A percentile compares a stretch with the other conserved stretches of the same genome.
Evolutionary conservation across 2,329 filamentous ascomycete species (phyloP).

Genomic region (Fusarium azukiicola): DNA sequence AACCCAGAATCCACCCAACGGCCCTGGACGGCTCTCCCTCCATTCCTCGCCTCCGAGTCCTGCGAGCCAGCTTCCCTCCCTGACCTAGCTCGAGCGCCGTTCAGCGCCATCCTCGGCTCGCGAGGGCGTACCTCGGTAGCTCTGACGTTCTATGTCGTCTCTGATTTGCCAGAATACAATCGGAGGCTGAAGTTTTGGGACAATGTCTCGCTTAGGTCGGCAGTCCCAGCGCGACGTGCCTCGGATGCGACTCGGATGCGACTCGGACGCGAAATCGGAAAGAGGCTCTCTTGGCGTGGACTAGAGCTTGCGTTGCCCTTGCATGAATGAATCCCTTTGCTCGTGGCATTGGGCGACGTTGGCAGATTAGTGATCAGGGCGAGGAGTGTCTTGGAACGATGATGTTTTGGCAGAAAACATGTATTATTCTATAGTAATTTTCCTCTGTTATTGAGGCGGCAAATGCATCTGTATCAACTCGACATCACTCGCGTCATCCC

Average conservation of each 20-base stretch:
- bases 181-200: not conserved
- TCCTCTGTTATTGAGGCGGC: not conserved
- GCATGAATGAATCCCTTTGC: not conserved
- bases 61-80: not conserved
- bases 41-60: not conserved
- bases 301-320: not conserved
- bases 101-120: not conserved
- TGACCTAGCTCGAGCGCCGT: not conserved
- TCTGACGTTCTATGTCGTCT: not conserved
- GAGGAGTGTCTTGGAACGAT: too few relatives aligned
- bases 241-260: slow-evolving; percentile 8
- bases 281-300: not conserved
- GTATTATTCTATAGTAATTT: not conserved
- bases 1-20: slow-evolving; percentile 9
- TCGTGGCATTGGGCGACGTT: not conserved
- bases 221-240: not conserved
- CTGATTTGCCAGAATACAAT: not conserved
- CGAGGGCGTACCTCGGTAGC: not conserved
- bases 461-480: slow-evolving; percentile 22
- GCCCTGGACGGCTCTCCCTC: not conserved
- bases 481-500: slow-evolving; percentile 28
- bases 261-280: slow-evolving; percentile 10
- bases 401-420: not conserved
- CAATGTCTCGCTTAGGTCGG: not conserved
- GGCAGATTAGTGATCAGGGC: not conserved